Evolutionary conservation across 108 stramenopile species (phyloP), one percentile per base, ranked within the genome.

Genomic region (Cyclotella baltica): DNA sequence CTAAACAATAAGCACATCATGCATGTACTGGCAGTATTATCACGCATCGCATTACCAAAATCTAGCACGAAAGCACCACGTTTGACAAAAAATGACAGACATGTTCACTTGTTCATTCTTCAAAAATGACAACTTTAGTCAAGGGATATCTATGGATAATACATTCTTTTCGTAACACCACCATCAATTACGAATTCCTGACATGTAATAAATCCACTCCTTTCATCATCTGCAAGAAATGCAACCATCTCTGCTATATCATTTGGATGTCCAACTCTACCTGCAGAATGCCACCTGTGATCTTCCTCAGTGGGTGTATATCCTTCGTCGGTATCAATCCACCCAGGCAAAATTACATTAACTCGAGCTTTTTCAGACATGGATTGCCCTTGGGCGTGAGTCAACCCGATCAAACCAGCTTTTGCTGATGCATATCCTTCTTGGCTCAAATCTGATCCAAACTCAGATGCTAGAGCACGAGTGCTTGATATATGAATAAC

Each of bases 381-480:
- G 11, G 72, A 61, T 48, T 73, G 58, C n/a, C 59, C 58, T 48
- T 73, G 72, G 10, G 72, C 38, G 62, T 73, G 72, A 46, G 72
- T 73, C 19, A 73, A 29, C 34, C 72, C 63, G 29, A 70, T 56
- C 70, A 70, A 57, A 23, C 70, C 70, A 27, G 70, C 53, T 29
- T 70, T 70, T 11, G 70, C 70, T 20, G 70, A 70, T 52, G 70
- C 70, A 57, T 70, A 70, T 3, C 70, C 70, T 53, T 70, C 70
- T 58, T 70, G 70, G 29, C 34, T 25, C 25, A 57, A 28, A 27
- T 4, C 1, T 0, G 70, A 55, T 23, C 70, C 70, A 37, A 40
- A 70, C 33, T 70, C 70, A 3, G 70, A 70, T 34, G 53, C 30
- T 9, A 50, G 56, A 40, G 70, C 70, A n/a, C 70, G 53, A 2